A percentile compares a stretch with the other conserved stretches of the same genome.
Conservation (phyloP, 768 basidiomycete species). For the Gyrodon lividus region DNA sequence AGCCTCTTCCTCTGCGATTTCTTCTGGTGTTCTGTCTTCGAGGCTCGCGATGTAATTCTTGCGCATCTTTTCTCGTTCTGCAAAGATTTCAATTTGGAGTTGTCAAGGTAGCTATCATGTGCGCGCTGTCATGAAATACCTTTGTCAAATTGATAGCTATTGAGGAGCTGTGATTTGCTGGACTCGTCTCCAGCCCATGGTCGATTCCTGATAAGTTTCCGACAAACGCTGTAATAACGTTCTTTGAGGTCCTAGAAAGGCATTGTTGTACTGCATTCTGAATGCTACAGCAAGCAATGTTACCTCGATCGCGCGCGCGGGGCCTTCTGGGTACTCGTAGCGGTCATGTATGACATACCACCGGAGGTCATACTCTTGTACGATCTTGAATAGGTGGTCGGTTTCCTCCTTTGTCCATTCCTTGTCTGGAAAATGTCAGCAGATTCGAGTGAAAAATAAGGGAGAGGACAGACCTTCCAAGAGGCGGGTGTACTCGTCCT, state of each 20-base stretch:
- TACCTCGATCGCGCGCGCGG: constrained; percentile 69
- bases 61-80: constrained; percentile 84
- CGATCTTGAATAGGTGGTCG: constrained; percentile 82
- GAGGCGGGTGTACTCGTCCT: constrained; percentile 83
- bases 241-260: constrained; percentile 81
- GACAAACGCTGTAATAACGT: constrained; percentile 88
- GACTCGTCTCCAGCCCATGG: constrained; percentile 85
- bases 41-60: constrained; percentile 85
- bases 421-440: constrained; percentile 44
- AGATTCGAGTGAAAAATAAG: not conserved
- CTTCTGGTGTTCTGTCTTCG: constrained; percentile 84
- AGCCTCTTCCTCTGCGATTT: constrained; percentile 94
- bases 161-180: constrained; percentile 62
- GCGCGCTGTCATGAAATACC: constrained; percentile 38
- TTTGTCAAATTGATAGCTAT: constrained; percentile 85
- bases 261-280: not conserved
- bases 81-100: not conserved
- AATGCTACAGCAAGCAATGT: not conserved
- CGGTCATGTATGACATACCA: constrained; percentile 92
- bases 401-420: constrained; percentile 95
- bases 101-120: too few relatives aligned
- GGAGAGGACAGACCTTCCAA: constrained; percentile 56
- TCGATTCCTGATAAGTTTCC: constrained; percentile 80
- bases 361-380: constrained; percentile 79
- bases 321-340: constrained; percentile 68